Base-by-base conservation (phyloP, 1,284 basidiomycete species). In the Cryptococcus sp. region DNA sequence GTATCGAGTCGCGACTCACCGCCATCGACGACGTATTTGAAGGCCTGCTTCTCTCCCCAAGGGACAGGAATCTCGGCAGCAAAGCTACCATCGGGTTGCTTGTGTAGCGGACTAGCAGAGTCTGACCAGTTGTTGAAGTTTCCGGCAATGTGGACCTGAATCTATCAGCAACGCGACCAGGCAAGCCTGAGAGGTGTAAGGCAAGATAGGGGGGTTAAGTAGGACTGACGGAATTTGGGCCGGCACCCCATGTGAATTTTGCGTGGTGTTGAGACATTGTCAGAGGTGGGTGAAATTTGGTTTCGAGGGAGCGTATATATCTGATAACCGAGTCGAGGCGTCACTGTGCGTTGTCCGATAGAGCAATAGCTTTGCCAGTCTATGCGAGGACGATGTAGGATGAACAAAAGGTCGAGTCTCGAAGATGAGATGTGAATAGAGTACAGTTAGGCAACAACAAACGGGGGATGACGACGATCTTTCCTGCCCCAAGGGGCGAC, bases 1-100 rank as follows among this genome's bases (percentile, higher is more conserved):
- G 34, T 36, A 44, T 14, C 41, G 28, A 31, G 28, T 5, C 5
- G 9, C 11, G 1, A 55, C 60, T 48, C 47, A 65, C 62, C 62
- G 44, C 69, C 69, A 57, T 74, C 72, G 22, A 72, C 69, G 38
- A 74, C 70, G 54, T 73, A 74, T 58, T 74, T 74, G 66, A 69
- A 74, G 22, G 72, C 66, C 51, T 71, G 65, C 50, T 67, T 72
- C 54, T 70, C 66, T 19, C 71, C 72, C 57, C 57, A 74, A 22
- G 69, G 67, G 24, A 74, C 34, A 14, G 57, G 52, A 32, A 72
- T 51, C 14, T 59, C 45, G 31, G 51, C 64, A 16, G 50, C 50
- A 50, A 70, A 72, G 34, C 59, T 65, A 33, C 68, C 69, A 48
- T 71, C 65, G 9, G 56, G 31, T 35, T 63, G 64, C 54, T 65